These are phyloP conservation scores for Ustilago crameri DNA, from an alignment of 1,284 basidiomycete species.

Conservation along the genomic window DNA sequence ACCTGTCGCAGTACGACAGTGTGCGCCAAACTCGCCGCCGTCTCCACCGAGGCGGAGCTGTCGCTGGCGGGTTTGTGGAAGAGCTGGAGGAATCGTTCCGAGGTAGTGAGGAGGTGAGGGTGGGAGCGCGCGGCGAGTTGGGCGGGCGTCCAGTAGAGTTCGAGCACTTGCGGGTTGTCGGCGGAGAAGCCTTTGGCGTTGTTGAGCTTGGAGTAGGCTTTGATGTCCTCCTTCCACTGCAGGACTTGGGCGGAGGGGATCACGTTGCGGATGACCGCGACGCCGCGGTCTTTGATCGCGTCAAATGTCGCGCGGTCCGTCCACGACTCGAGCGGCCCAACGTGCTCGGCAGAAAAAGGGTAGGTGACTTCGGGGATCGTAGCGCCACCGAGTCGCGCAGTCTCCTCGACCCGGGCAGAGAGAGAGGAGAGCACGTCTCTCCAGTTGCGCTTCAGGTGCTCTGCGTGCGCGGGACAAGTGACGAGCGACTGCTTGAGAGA, in stretches of 20 bases:
- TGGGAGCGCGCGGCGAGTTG: conserved; percentile 50
- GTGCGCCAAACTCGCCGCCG: conserved; percentile 74
- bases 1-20: conserved; percentile 79
- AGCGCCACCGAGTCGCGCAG: conserved; percentile 12
- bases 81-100: conserved; percentile 39
- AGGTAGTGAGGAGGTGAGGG: conserved; percentile 40
- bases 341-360: conserved; percentile 9
- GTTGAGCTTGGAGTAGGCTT: conserved; percentile 40
- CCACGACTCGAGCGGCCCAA: conserved; percentile 28
- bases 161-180: conserved; percentile 58
- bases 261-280: conserved; percentile 51
- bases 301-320: conserved; percentile 25
- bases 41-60: not conserved
- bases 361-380: conserved; percentile 46
- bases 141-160: conserved; percentile 55
- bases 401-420: conserved; percentile 19
- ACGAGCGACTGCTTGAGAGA: conserved; percentile 45
- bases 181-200: conserved; percentile 54
- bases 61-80: conserved; percentile 43
- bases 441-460: conserved; percentile 43
- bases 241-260: conserved; percentile 31
- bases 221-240: conserved; percentile 50
- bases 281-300: conserved; percentile 47
- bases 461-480: conserved; percentile 17
- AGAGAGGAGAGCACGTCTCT: conserved; percentile 32